phyloP scores from a whole-genome alignment of 208 protist species.

The Trypanosoma congolense region DNA sequence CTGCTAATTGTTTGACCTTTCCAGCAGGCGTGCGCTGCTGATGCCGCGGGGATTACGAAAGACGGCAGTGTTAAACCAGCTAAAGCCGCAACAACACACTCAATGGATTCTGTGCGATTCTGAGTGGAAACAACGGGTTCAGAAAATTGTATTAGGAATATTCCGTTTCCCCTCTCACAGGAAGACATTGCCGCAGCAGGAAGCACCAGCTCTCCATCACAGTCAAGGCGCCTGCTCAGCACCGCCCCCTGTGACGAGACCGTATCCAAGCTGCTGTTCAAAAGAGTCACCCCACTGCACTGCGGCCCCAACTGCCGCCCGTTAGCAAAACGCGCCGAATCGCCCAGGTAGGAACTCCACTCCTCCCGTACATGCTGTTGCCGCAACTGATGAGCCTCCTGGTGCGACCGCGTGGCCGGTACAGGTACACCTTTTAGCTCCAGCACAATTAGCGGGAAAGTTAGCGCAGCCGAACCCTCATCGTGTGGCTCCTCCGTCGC shows the following conservation, averaged over 20 bases:
- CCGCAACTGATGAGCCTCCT: not conserved
- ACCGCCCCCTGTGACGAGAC: conserved; percentile 23
- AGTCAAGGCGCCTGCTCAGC: conserved; percentile 47
- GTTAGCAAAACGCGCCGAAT: not conserved
- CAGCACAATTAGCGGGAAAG: conserved; percentile 17
- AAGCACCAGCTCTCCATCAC: conserved; percentile 67
- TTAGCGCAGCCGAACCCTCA: not conserved
- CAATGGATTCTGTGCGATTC: conserved; percentile 54
- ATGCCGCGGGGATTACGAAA: not conserved
- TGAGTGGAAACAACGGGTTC: conserved; percentile 28
- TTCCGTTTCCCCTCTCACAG: conserved; percentile 40
- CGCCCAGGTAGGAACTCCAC: not conserved
- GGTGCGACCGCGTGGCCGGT: not conserved
- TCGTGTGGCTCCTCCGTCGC: conserved; percentile 6
- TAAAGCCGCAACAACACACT: conserved; percentile 72
- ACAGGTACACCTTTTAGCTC: conserved; percentile 19
- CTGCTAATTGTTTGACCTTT: conserved; percentile 2
- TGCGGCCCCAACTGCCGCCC: not conserved
- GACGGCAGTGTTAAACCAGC: conserved; percentile 47
- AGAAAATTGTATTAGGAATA: conserved; percentile 65
- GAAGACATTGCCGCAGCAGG: conserved; percentile 50
- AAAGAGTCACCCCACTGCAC: conserved; percentile 6
- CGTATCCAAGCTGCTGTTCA: conserved; percentile 8
- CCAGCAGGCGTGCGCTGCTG: too few relatives aligned
- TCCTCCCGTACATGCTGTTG: conserved; percentile 6